phyloP scores from a whole-genome alignment of 371 early-diverging fungal genomes.

The Lichtheimia corymbifera region DNA sequence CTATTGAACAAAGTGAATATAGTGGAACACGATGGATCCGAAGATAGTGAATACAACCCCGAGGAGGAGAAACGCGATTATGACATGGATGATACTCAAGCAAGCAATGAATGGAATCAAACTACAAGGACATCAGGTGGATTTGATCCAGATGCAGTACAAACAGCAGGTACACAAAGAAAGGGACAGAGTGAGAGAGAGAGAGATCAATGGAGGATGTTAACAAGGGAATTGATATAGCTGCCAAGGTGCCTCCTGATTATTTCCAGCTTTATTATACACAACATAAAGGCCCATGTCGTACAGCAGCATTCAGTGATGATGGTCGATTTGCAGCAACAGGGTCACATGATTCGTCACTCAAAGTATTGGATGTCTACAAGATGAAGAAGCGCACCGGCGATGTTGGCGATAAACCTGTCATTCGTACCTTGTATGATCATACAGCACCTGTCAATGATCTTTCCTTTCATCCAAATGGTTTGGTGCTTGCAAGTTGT shows the following conservation, averaged over 20 bases:
- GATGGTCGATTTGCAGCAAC: constrained; percentile 85
- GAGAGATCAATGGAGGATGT: neutral
- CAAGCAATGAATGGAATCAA: constrained; percentile 9
- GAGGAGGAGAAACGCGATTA: constrained; percentile 29
- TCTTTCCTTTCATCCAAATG: constrained; percentile 91
- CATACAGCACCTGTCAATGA: constrained; percentile 84
- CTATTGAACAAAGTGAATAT: neutral
- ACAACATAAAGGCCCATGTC: constrained; percentile 57
- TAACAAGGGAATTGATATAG: constrained; percentile 32
- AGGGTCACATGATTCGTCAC: constrained; percentile 85
- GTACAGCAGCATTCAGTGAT: constrained; percentile 48
- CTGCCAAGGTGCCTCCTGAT: constrained; percentile 45
- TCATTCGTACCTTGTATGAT: constrained; percentile 88
- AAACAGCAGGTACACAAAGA: constrained; percentile 30
- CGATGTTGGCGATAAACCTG: constrained; percentile 73
- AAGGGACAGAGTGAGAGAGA: neutral
- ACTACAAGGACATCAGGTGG: constrained; percentile 9
- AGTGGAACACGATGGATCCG: constrained; percentile 45
- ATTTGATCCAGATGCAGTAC: constrained; percentile 32
- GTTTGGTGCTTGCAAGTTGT: constrained; percentile 84
- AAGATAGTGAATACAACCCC: constrained; percentile 32
- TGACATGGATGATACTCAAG: constrained; percentile 17
- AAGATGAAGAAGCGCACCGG: constrained; percentile 70
- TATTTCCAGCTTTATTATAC: constrained; percentile 55
- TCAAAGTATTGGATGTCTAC: constrained; percentile 87